phyloP scores from a whole-genome alignment of 345 rosid genomes.

The Ailanthus altissimus region DNA sequence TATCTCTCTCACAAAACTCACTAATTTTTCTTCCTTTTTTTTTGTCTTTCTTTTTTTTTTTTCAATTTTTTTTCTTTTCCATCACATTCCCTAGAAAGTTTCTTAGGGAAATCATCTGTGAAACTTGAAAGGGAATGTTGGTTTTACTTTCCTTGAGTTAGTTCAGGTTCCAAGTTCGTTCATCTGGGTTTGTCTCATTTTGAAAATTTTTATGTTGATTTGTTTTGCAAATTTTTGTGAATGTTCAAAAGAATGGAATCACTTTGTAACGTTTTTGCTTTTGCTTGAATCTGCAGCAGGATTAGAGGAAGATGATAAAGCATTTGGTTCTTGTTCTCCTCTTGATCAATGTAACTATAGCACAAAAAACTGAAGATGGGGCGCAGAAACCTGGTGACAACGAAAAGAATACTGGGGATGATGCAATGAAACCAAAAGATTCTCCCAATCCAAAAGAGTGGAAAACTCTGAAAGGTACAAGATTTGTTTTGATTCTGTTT shows the following conservation, averaged over 20 bases:
- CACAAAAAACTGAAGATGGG: conserved; percentile 15
- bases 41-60: not conserved
- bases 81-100: conserved; percentile 34
- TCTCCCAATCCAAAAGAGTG: conserved; percentile 45
- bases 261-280: not conserved
- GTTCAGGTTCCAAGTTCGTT: conserved; percentile 20
- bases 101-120: conserved; percentile 21
- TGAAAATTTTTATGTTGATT: not conserved
- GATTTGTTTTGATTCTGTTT: not conserved
- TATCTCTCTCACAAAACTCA: not conserved
- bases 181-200: not conserved
- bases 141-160: not conserved
- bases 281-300: conserved; percentile 23
- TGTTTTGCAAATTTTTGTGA: not conserved
- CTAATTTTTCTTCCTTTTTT: too few species aligned
- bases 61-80: not conserved
- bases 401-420: not conserved
- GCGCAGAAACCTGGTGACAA: too few species aligned
- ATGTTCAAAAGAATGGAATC: not conserved
- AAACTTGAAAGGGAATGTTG: conserved; percentile 45
- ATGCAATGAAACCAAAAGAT: not conserved
- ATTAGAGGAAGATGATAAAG: conserved; percentile 50
- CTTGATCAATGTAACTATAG: conserved; percentile 38
- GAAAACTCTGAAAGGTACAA: conserved; percentile 57
- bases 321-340: conserved; percentile 46